Evolutionary conservation across 352 stramenopile genomes (phyloP).

Genomic region (Globisporangium lucens): DNA sequence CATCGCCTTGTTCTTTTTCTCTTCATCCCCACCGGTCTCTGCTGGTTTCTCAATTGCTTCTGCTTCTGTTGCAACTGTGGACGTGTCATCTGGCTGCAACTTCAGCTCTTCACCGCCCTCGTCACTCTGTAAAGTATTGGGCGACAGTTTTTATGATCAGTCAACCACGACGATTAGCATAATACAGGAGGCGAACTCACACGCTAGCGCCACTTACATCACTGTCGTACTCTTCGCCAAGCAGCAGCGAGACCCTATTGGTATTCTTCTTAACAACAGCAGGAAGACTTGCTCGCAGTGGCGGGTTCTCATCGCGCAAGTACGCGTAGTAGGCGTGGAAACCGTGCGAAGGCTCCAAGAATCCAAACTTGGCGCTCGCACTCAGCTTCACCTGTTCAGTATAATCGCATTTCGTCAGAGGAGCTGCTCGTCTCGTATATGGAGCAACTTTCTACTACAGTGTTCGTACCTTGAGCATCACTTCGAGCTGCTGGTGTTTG

Average conservation of each 20-base stretch:
- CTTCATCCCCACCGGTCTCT: neutral
- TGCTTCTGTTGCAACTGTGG: neutral
- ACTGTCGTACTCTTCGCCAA: slow-evolving; percentile 38
- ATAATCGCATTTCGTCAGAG: neutral
- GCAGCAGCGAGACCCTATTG: slow-evolving; percentile 22
- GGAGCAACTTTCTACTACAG: neutral
- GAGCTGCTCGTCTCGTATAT: neutral
- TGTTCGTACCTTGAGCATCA: slow-evolving; percentile 40
- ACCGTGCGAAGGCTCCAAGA: slow-evolving; percentile 27
- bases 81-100: neutral
- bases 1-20: slow-evolving; percentile 16
- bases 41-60: neutral
- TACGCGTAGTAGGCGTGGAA: slow-evolving; percentile 50
- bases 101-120: neutral
- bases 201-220: slow-evolving; percentile 22
- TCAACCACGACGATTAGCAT: neutral
- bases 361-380: slow-evolving; percentile 33
- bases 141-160: neutral
- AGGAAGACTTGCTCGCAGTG: neutral
- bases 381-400: slow-evolving; percentile 34
- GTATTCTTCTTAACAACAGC: neutral
- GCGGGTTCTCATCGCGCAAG: slow-evolving; percentile 36
- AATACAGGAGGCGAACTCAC: neutral
- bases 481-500: slow-evolving; percentile 35
- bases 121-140: slow-evolving; percentile 22